phyloP scores from a whole-genome alignment of 2,329 filamentous ascomycete genomes.

The Pseudodiploospora longispora region DNA sequence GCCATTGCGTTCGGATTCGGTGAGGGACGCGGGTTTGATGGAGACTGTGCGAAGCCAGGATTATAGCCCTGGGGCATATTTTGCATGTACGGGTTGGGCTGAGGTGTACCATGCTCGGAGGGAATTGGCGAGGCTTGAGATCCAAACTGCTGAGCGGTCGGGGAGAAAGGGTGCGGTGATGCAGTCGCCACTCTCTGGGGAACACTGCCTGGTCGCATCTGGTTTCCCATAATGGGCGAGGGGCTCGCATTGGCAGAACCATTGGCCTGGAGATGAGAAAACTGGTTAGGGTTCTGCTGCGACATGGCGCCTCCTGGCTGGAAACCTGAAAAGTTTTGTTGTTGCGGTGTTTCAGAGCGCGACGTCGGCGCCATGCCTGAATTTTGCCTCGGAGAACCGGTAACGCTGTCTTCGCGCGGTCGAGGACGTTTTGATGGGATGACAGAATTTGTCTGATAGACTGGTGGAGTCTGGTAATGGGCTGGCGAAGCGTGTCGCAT shows the following conservation, averaged over 20 bases:
- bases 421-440: constrained; percentile 85
- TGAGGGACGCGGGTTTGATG: constrained; percentile 47
- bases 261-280: constrained; percentile 75
- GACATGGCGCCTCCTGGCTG: constrained; percentile 55
- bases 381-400: constrained; percentile 70
- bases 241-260: constrained; percentile 79
- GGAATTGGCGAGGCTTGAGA: constrained; percentile 68
- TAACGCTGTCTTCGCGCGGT: constrained; percentile 74
- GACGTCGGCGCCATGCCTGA: constrained; percentile 69
- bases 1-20: constrained; percentile 46
- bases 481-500: constrained; percentile 75
- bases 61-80: constrained; percentile 52
- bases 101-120: constrained; percentile 69
- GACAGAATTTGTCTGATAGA: constrained; percentile 77
- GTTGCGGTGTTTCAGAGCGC: constrained; percentile 86
- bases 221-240: constrained; percentile 85
- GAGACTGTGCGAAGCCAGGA: constrained; percentile 49
- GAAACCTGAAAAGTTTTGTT: constrained; percentile 63
- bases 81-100: constrained; percentile 62
- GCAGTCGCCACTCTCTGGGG: constrained; percentile 81
- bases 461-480: constrained; percentile 34
- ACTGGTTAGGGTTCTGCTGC: constrained; percentile 57
- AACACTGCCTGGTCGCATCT: constrained; percentile 61
- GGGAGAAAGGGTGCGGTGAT: constrained; percentile 86
- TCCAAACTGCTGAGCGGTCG: constrained; percentile 63